Evolutionary conservation across 352 stramenopile species (phyloP), one percentile per base, ranked within the genome.

Genomic region (Globisporangium camurandrum): DNA sequence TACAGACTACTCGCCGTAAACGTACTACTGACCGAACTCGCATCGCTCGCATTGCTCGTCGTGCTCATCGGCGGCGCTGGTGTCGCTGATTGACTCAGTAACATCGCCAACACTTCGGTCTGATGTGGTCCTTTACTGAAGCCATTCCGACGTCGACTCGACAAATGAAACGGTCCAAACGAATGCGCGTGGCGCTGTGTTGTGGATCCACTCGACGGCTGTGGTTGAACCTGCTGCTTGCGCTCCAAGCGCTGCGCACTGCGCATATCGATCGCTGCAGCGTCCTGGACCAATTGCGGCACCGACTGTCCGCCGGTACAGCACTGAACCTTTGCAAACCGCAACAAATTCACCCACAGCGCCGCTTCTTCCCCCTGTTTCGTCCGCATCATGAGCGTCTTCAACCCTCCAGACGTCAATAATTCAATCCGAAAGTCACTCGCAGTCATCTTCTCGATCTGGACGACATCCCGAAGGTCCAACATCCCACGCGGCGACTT

Each of bases 301-400:
- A 19, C 17, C 8, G 59, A 17, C 19, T 22, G 20, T 22, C 65
- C 60, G 9, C 59, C 54, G 1, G 46, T 38, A 26, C 56, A 51
- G 23, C 71, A 68, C 24, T 81, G 58, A 31, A 77, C 69, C 55
- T 80, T 75, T 19, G 75, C 67, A 27, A 85, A 83, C 44, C 78
- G 68, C 30, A 92, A 56, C 56, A 92, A 44, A 24, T 84, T 84
- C n/a, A 87, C 62, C 80, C 80, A 92, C 31, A 88, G 52, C 40
- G 82, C 74, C 22, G 74, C 65, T 38, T 89, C 77, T 24, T 84
- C 64, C 0, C 64, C 39, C 12, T 38, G 51, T 46, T 85, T 89
- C 12, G 75, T 67, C 24, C 80, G 77, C 51, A 92, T 57, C 28
- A 89, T 56, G 62, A 86, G 71, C 66, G 75, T 74, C 1, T 60